Base-by-base conservation (phyloP, 768 basidiomycete genomes). In the Suillus plorans region DNA sequence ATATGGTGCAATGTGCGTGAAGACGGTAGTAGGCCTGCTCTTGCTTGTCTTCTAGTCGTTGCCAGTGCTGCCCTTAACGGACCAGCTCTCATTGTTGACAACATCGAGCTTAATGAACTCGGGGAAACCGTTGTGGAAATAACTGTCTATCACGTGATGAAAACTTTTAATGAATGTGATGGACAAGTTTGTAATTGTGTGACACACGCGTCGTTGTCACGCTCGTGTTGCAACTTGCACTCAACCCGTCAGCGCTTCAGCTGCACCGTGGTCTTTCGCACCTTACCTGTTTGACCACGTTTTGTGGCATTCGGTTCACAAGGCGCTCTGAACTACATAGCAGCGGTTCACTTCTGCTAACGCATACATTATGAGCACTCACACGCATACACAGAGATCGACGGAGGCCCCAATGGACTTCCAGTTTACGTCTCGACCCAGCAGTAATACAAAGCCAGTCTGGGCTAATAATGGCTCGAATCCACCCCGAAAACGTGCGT, bases 361-460 rank as follows among this genome's bases (percentile, higher is more conserved):
- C 28, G 39, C 34, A 41, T 63, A 56, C 63, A 60, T 45, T 25
- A 76, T 76, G 75, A 68, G 71, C 66, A 49, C 63, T 67, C 75
- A 66, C 28, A 66, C 63, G 52, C 69, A 72, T 61, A 61, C 70
- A 61, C 74, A 79, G 62, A 84, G 89, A 69, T 90, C 89, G 14
- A 91, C 80, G 58, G 93, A 94, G 72, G 90, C 89, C 4, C 93
- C 93, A 5, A 95, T 95, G 93, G 92, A 95, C 76, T 95, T 88
- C 76, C 87, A 94, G 73, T 94, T 89, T 80, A 94, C 92, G 10
- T 86, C 87, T 68, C 83, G 91, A 31, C 83, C 85, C 18, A 84
- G 74, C 66, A 80, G 73, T 62, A 73, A 76, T 44, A 77, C 81
- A 63, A 85, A 80, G 71, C 86, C 88, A 2, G 85, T 82, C 3